These are phyloP conservation scores for Aspergillus carbonarius DNA, from an alignment of 2,329 filamentous ascomycete species.

Conservation along the genomic window DNA sequence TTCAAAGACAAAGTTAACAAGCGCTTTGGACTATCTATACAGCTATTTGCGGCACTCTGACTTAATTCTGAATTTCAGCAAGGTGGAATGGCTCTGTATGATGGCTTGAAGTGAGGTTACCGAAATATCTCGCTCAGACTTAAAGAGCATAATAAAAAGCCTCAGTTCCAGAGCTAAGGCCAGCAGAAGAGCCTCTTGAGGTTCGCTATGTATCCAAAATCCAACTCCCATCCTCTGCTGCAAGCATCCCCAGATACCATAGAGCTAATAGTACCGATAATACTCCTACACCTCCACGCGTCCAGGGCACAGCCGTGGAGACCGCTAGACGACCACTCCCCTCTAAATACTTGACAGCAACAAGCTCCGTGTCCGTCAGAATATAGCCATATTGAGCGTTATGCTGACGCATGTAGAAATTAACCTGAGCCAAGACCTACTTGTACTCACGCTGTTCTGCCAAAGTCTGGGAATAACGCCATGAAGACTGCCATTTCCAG, in stretches of 20 bases:
- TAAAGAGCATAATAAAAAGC: too few relatives aligned
- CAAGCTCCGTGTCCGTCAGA: constrained; percentile 19
- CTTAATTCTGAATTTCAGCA: too few relatives aligned
- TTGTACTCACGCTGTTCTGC: constrained; percentile 1
- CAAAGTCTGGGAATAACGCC: neutral
- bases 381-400: constrained; percentile 11
- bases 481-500: constrained; percentile 15
- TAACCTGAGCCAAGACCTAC: constrained; percentile 13
- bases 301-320: constrained; percentile 9
- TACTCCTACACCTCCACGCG: neutral
- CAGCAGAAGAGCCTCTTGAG: too few relatives aligned
- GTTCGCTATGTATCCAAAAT: too few relatives aligned
- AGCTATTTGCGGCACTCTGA: too few relatives aligned
- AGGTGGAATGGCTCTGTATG: too few relatives aligned
- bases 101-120: too few relatives aligned
- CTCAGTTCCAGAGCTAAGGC: too few relatives aligned
- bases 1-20: too few relatives aligned
- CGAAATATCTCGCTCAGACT: too few relatives aligned
- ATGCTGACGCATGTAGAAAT: constrained; percentile 19
- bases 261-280: constrained; percentile 16
- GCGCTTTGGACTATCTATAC: too few relatives aligned
- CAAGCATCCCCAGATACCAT: constrained; percentile 26
- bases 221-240: constrained; percentile 1
- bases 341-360: constrained; percentile 20
- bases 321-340: constrained; percentile 16